Conservation (phyloP, 495 filamentous ascomycete species). For the Neurospora sp. region DNA sequence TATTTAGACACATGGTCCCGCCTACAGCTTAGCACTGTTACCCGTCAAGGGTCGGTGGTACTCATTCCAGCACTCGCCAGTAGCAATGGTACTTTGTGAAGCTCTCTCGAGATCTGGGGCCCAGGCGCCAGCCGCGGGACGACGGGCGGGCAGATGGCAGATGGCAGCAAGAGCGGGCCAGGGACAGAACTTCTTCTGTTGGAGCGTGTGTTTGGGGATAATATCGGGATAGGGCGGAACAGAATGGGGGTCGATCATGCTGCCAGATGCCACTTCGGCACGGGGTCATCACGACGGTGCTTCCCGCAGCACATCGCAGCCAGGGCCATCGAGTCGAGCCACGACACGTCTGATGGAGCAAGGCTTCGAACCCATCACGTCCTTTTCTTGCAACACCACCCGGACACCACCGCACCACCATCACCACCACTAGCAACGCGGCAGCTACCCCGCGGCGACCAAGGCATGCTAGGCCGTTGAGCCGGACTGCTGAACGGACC, state of each 20-base stretch:
- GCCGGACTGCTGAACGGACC: neutral
- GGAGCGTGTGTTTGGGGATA: neutral
- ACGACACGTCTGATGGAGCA: neutral
- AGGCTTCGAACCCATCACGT: neutral
- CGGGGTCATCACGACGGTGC: neutral
- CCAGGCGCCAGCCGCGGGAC: neutral
- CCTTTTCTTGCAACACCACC: neutral
- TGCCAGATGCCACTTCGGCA: neutral
- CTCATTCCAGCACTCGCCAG: neutral
- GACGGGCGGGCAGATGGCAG: neutral
- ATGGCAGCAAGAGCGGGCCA: constrained; percentile 1
- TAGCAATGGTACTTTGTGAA: neutral
- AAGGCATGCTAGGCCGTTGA: neutral
- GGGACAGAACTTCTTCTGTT: neutral
- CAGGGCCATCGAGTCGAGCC: neutral
- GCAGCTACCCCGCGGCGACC: neutral
- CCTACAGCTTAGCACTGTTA: constrained; percentile 1
- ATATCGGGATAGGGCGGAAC: neutral
- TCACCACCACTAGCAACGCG: neutral
- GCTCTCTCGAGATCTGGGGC: neutral
- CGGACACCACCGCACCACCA: neutral
- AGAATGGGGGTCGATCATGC: neutral
- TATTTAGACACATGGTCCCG: constrained; percentile 22
- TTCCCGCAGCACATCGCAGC: neutral
- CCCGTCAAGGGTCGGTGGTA: neutral